Evolutionary conservation across 2,329 filamentous ascomycete species (phyloP), one percentile per base, ranked within the genome.

Genomic region (Aspergillus sclerotialis): DNA sequence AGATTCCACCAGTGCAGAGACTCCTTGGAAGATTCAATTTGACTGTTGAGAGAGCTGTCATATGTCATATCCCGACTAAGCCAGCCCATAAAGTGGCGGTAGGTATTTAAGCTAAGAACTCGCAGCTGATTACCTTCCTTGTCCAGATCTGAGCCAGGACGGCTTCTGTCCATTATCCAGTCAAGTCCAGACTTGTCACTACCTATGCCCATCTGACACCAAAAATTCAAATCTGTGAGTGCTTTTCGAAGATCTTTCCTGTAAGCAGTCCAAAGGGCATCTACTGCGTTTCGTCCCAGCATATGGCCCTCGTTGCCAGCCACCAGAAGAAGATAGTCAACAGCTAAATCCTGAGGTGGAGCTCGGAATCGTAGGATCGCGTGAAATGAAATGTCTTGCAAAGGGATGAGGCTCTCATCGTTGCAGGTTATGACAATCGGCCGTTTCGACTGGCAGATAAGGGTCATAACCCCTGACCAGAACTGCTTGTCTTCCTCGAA

Each of bases 401-500:
- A 58, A 0, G 89, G 87, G 5, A 98, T 64, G n/a, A 85, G 65
- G n/a, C 69, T 73, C 58, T 95, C 90, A 44, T 95, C 80, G 47
- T 89, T 96, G 67, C 93, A 98, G 0, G 92, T 98, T 65, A 98
- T 83, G 50, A 98, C 74, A 43, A 98, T 88, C 0, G 92, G 92
- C 19, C 92, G 77, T 61, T 87, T 94, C 0, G 92, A 95, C 48
- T 88, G 82, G 7, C 71, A 67, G 38, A 94, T 86, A 39, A 98
- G 73, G 13, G 75, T 74, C 28, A 84, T 69, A 4, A 96, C 75
- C 0, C 86, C 92, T 1, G 73, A 64, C 92, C 92, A 98, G 53
- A 98, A 98, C 43, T 90, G 82, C 59, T 87, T 90, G 57, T 98
- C 92, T 56, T 96, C 90, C 35, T 94, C 89, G 56, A 92, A 98